These are phyloP conservation scores for Solanum hybrid DNA, from an alignment of 305 asterid species.

Conservation along the genomic window DNA sequence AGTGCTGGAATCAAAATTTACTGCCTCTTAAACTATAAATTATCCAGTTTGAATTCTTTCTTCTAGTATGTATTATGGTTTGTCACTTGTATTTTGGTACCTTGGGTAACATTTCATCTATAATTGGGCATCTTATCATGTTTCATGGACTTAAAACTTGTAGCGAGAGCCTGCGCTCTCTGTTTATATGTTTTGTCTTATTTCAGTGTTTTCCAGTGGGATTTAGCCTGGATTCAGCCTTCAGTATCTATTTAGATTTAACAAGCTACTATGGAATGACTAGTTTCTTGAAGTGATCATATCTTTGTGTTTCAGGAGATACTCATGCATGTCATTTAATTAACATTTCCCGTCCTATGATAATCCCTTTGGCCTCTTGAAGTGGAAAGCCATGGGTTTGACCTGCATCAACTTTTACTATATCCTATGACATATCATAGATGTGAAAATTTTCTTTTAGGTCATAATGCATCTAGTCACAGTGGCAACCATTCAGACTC, in stretches of 20 bases:
- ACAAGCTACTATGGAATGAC: background rate
- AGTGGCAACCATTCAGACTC: conserved; percentile 33
- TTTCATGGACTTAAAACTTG: background rate
- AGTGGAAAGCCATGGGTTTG: background rate
- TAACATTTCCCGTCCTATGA: background rate
- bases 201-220: background rate
- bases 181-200: background rate
- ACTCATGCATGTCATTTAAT: background rate
- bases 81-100: background rate
- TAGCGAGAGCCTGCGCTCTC: background rate
- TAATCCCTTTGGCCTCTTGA: background rate
- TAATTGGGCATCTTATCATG: background rate
- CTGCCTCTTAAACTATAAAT: background rate
- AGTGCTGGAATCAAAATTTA: background rate
- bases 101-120: background rate
- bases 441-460: conserved; percentile 17
- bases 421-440: background rate
- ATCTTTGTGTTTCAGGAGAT: background rate
- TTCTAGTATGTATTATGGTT: background rate
- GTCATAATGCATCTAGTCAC: conserved; percentile 27
- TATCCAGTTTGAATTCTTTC: background rate
- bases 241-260: background rate
- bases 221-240: background rate
- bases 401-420: background rate
- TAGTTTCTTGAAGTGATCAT: background rate